Evolutionary conservation across 306 rosid species (phyloP), one percentile per base, ranked within the genome.

Genomic region (Glycine tomentella): DNA sequence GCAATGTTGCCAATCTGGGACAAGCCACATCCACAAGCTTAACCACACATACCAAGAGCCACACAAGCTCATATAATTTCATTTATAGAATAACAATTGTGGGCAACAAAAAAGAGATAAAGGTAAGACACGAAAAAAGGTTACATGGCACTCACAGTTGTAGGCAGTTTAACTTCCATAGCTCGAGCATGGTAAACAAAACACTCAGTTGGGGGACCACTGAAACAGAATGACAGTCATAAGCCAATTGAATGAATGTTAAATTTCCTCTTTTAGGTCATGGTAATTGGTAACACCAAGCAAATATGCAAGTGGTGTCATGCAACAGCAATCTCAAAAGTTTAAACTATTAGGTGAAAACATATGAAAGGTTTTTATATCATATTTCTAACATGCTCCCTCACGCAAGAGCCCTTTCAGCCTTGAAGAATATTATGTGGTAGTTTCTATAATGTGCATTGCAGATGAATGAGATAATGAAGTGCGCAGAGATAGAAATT

Each of bases 181-280:
- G 99, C 99, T 79, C 95, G 91, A 76, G 97, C 97, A 84, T 92
- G 99, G 84, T 86, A 90, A 74, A 95, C 48, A 91, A 95, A 91
- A 82, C 99, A 95, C 89, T 95, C 91, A 6, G 97, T 92, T 42
- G 99, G 97, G 55, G 99, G 97, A 80, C 99, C 99, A 36, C 99
- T 95, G 93, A 80, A 85, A 86, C 50, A 86, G 59, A 86, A 62
- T 80, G 71, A 79, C 77, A 88, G 75, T 53, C 40, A 53, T 58
- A 10, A 66, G 69, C 83, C 53, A 85, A 90, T 67, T 69, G 61
- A 72, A 25, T 69, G 82, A 69, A 67, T 33, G 50, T 25, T 36
- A 80, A 17, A 40, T 31, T 33, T 56, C 63, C 53, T 64, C 61
- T 55, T 78, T 50, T 40, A 86, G 49, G 74, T 73, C 70, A 20